Conservation (phyloP, 495 filamentous ascomycete species). For the Hapsidospora chrysogenum region DNA sequence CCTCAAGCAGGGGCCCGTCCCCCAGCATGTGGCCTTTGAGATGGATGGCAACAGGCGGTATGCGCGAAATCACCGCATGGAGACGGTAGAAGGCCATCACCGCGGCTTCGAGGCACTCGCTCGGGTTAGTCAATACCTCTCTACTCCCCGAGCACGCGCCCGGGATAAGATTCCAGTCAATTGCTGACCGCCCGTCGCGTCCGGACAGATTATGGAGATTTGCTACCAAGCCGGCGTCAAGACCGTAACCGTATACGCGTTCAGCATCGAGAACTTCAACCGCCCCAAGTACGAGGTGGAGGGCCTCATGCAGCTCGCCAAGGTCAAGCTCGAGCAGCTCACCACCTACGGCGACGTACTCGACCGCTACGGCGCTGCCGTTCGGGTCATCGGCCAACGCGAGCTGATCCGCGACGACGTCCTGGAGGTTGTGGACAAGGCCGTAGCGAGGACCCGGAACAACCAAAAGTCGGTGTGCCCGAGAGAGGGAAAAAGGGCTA, state of each 20-base stretch:
- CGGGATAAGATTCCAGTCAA: background rate
- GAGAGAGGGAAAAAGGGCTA: background rate
- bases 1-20: slow-evolving; percentile 76
- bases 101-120: slow-evolving; percentile 91
- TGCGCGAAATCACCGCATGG: slow-evolving; percentile 75
- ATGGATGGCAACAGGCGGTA: slow-evolving; percentile 97
- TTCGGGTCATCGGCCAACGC: slow-evolving; percentile 68
- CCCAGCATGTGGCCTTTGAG: slow-evolving; percentile 88
- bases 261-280: slow-evolving; percentile 98
- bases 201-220: slow-evolving; percentile 75
- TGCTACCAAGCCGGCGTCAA: slow-evolving; percentile 94
- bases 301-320: slow-evolving; percentile 93
- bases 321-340: slow-evolving; percentile 79
- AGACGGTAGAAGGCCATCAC: slow-evolving; percentile 95
- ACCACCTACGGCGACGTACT: slow-evolving; percentile 85
- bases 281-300: slow-evolving; percentile 96
- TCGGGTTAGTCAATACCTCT: slow-evolving; percentile 31
- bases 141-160: background rate
- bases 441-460: slow-evolving; percentile 62
- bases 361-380: slow-evolving; percentile 77
- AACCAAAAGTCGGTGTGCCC: slow-evolving; percentile 47
- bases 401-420: slow-evolving; percentile 74
- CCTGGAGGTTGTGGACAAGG: slow-evolving; percentile 67
- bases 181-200: too few relatives aligned
- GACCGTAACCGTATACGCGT: slow-evolving; percentile 93